phyloP scores from a whole-genome alignment of 139 green algal species.

The Penium margaritaceum region DNA sequence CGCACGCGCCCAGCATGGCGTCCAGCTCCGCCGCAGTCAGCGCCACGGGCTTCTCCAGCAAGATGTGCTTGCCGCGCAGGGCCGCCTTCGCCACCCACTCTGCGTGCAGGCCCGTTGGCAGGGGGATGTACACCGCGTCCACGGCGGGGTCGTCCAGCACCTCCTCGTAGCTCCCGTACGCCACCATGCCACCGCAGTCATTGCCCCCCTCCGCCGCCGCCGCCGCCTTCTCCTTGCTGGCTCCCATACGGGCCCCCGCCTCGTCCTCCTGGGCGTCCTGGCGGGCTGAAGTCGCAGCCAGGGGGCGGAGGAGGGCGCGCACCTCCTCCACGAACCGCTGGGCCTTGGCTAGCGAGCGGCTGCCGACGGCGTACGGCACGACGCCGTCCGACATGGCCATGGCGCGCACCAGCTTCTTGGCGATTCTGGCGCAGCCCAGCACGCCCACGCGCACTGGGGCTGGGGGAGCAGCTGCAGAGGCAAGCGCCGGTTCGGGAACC shows the following conservation, averaged over 20 bases:
- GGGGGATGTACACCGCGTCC: constrained; percentile 53
- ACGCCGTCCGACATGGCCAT: constrained; percentile 13
- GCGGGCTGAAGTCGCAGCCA: no score
- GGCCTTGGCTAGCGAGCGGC: constrained; percentile 36
- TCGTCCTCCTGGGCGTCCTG: not conserved
- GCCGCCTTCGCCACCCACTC: constrained; percentile 50
- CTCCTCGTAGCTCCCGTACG: constrained; percentile 52
- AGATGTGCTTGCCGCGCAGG: constrained; percentile 49
- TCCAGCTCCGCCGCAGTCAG: constrained; percentile 5
- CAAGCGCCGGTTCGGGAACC: no score
- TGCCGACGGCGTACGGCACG: constrained; percentile 46
- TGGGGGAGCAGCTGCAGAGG: no score
- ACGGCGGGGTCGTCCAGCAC: constrained; percentile 45
- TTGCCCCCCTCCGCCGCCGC: not conserved
- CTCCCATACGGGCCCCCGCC: no score
- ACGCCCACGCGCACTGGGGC: constrained; percentile 40
- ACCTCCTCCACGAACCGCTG: constrained; percentile 39
- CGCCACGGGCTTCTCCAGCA: constrained; percentile 59
- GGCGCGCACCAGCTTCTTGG: constrained; percentile 46
- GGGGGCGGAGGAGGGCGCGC: no score
- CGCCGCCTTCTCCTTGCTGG: no score
- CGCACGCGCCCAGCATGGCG: constrained; percentile 13
- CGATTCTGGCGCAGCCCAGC: constrained; percentile 49
- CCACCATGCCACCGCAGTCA: constrained; percentile 2
- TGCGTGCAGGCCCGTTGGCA: constrained; percentile 50